Conservation (phyloP, 192 early-diverging fungal species). For the Backusella australiensis region DNA sequence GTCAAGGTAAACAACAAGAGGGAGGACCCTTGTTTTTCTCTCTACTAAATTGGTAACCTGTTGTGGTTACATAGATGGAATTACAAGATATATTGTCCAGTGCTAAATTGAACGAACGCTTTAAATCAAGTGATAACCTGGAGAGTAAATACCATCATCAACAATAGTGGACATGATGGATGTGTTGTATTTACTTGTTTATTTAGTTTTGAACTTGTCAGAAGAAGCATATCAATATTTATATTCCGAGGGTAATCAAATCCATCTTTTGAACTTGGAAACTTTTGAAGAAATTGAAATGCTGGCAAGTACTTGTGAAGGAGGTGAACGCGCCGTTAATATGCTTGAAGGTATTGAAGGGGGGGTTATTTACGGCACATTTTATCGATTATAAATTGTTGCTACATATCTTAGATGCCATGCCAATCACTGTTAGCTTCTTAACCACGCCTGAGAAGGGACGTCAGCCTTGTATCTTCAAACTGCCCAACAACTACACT, state of each 20-base stretch:
- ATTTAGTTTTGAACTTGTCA: slow-evolving; percentile 58
- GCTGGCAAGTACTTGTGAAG: slow-evolving; percentile 54
- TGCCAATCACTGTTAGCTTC: slow-evolving; percentile 53
- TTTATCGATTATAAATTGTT: neutral
- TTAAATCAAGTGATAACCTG: slow-evolving; percentile 64
- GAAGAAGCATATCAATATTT: slow-evolving; percentile 70
- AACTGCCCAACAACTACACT: slow-evolving; percentile 53
- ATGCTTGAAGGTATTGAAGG: slow-evolving; percentile 28
- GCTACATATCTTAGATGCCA: slow-evolving; percentile 41
- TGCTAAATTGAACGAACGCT: slow-evolving; percentile 60
- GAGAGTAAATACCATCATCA: slow-evolving; percentile 40
- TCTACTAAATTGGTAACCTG: too few relatives aligned
- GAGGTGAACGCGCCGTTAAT: slow-evolving; percentile 36
- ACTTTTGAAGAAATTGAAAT: slow-evolving; percentile 73
- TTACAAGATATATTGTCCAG: slow-evolving; percentile 66
- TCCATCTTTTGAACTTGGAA: slow-evolving; percentile 69
- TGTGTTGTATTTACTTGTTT: neutral
- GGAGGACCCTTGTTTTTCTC: neutral
- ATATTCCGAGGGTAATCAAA: slow-evolving; percentile 59
- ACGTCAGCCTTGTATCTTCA: slow-evolving; percentile 54
- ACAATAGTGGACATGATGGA: neutral
- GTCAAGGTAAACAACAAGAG: slow-evolving; percentile 41
- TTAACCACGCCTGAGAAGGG: slow-evolving; percentile 51
- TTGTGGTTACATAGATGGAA: slow-evolving; percentile 48
- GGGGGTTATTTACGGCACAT: neutral